A percentile compares a stretch with the other conserved stretches of the same genome.
phyloP scores from a whole-genome alignment of 768 basidiomycete species.

The Thelephora ganbajun region DNA sequence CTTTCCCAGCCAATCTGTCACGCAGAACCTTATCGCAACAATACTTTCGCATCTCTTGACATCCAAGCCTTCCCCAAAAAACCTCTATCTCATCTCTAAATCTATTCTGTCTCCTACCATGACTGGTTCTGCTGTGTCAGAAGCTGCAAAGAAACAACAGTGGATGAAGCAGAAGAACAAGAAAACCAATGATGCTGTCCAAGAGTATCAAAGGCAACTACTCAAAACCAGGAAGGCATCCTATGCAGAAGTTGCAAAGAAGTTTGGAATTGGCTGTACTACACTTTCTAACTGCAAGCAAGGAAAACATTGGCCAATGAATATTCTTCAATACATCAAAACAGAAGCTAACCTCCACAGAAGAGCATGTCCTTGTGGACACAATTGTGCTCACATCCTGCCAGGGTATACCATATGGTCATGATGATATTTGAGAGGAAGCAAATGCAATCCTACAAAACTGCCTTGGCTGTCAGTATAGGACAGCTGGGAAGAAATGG shows the following conservation, averaged over 20 bases:
- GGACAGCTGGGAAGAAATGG: constrained; percentile 18
- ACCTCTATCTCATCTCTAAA: too few relatives aligned
- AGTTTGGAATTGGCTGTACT: background rate
- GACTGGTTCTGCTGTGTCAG: too few relatives aligned
- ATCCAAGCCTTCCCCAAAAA: too few relatives aligned
- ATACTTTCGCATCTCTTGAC: too few relatives aligned
- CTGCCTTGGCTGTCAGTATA: constrained; percentile 4
- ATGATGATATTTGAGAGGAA: constrained; percentile 12
- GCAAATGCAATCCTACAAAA: constrained; percentile 17
- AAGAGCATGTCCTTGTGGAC: constrained; percentile 19
- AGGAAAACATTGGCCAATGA: constrained; percentile 9
- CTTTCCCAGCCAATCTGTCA: too few relatives aligned
- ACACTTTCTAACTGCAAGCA: constrained; percentile 10
- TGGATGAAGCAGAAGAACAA: background rate
- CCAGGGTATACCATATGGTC: constrained; percentile 9
- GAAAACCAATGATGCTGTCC: background rate
- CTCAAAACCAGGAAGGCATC: background rate
- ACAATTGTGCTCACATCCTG: constrained; percentile 17
- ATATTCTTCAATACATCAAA: constrained; percentile 14
- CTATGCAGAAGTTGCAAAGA: constrained; percentile 1
- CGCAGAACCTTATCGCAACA: too few relatives aligned
- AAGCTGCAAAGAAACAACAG: too few relatives aligned
- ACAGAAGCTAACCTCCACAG: constrained; percentile 14
- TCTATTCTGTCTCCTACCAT: too few relatives aligned
- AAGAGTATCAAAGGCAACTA: background rate